Evolutionary conservation across 768 basidiomycete genomes (phyloP).

Genomic region (Leccinum uliginosum): DNA sequence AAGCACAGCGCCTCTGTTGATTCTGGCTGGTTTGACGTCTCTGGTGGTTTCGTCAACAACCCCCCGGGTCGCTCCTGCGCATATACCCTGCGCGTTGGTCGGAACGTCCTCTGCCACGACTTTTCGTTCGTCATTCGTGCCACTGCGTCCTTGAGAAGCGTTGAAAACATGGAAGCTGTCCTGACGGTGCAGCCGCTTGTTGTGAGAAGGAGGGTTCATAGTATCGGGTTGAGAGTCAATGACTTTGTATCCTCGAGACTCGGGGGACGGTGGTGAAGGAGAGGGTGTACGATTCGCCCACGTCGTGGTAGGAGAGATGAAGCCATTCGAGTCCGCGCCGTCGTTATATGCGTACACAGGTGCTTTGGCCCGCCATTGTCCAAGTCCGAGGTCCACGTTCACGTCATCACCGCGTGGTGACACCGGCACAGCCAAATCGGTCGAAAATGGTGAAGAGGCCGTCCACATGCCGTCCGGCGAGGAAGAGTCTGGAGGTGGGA

Average conservation of each 20-base stretch:
- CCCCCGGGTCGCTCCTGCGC: background rate
- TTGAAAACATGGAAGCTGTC: background rate
- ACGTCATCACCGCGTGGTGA: background rate
- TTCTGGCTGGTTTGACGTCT: no score
- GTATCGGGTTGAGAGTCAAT: background rate
- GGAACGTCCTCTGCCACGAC: background rate
- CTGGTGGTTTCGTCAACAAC: background rate
- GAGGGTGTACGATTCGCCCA: background rate
- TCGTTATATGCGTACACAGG: background rate
- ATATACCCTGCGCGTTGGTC: constrained; percentile 5
- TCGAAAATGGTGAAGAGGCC: background rate
- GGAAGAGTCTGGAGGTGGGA: constrained; percentile 21
- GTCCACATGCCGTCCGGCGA: constrained; percentile 9
- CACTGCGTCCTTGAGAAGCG: background rate
- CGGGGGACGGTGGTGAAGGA: background rate
- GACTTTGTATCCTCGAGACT: background rate
- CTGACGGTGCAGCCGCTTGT: no score
- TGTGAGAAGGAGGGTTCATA: background rate
- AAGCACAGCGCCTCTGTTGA: background rate
- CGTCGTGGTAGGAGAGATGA: background rate
- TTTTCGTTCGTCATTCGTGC: background rate
- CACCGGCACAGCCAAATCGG: background rate
- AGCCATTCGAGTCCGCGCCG: background rate
- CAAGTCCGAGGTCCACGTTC: constrained; percentile 3
- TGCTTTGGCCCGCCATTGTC: background rate